Evolutionary conservation across 2,329 filamentous ascomycete genomes (phyloP).

Genomic region (Tympanopsis confertula): DNA sequence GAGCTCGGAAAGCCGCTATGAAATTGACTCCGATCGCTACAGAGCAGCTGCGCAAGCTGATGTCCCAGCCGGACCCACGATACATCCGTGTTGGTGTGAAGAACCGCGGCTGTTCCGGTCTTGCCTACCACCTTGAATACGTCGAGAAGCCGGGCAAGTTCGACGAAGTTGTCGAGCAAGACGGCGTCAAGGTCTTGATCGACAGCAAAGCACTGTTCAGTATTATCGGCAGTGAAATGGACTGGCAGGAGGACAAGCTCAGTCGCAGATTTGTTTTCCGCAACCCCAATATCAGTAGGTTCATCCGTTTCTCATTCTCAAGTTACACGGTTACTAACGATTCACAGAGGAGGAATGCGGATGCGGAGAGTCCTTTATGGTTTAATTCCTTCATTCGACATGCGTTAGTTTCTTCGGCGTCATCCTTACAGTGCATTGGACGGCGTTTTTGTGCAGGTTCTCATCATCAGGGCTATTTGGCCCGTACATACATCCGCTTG

Average conservation of each 20-base stretch:
- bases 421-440: background rate
- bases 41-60: conserved; percentile 61
- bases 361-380: conserved; percentile 93
- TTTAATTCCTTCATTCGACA: conserved; percentile 25
- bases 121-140: conserved; percentile 89
- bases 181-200: conserved; percentile 88
- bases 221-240: conserved; percentile 98
- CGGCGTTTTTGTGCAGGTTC: conserved; percentile 1
- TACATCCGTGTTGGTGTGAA: conserved; percentile 88
- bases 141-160: conserved; percentile 81
- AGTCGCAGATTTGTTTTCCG: conserved; percentile 86
- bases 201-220: conserved; percentile 96
- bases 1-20: conserved; percentile 83
- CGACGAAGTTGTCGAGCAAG: conserved; percentile 88
- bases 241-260: conserved; percentile 93
- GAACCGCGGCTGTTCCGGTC: conserved; percentile 84
- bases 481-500: too few relatives aligned
- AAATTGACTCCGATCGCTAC: conserved; percentile 72
- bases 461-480: too few relatives aligned
- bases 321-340: background rate
- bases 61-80: conserved; percentile 80
- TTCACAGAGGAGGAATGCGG: conserved; percentile 83
- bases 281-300: conserved; percentile 97
- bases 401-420: background rate
- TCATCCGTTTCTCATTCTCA: background rate